Conservation (phyloP, 495 filamentous ascomycete species). For the Aspergillus affinis region DNA sequence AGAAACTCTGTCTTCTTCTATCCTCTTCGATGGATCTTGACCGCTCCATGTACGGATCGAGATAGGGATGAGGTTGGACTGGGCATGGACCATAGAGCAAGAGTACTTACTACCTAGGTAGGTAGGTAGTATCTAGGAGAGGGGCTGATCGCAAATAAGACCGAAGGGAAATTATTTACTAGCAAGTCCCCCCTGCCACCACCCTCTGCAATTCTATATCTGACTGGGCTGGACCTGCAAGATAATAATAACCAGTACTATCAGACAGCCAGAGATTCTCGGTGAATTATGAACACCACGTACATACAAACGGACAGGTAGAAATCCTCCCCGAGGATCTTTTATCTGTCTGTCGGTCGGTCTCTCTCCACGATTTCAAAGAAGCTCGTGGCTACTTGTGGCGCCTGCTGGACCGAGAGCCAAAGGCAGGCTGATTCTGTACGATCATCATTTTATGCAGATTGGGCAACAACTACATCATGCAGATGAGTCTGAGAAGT, state of each 20-base stretch:
- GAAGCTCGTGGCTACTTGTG: not conserved
- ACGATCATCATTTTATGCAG: constrained; percentile 11
- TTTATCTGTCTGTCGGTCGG: too few species aligned
- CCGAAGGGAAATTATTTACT: not conserved
- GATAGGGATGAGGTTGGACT: not conserved
- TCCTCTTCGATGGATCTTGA: not conserved
- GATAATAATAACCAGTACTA: not conserved
- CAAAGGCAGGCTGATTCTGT: constrained; percentile 5
- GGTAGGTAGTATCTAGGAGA: not conserved
- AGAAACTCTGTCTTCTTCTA: not conserved
- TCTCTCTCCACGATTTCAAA: constrained; percentile 1
- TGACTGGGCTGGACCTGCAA: not conserved
- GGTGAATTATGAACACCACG: not conserved
- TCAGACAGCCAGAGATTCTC: not conserved
- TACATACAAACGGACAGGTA: not conserved
- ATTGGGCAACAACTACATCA: constrained; percentile 17
- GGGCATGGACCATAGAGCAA: not conserved
- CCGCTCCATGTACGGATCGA: not conserved
- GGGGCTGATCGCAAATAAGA: not conserved
- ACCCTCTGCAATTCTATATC: not conserved
- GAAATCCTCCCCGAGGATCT: not conserved
- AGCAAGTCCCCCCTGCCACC: not conserved
- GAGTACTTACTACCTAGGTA: too few species aligned
- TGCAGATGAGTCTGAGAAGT: constrained; percentile 8
- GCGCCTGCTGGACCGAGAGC: not conserved